These are phyloP conservation scores for Aphelidium insulamus DNA, from an alignment of 371 early-diverging fungal genomes.

Conservation along the genomic window DNA sequence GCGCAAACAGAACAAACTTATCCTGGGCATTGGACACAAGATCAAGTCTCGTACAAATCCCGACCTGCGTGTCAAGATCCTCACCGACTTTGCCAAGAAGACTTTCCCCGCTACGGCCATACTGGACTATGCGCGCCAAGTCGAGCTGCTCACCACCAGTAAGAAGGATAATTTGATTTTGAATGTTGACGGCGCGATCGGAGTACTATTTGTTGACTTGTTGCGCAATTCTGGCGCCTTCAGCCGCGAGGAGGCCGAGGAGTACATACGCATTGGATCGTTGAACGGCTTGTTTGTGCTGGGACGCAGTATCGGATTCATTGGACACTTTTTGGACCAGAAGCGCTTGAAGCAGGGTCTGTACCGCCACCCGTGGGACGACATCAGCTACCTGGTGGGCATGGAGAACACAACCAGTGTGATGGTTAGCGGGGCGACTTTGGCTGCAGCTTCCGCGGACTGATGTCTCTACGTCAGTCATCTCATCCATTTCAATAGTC, in stretches of 20 bases:
- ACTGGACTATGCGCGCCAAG: slow-evolving; percentile 77
- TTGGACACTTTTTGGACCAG: slow-evolving; percentile 91
- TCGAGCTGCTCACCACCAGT: slow-evolving; percentile 82
- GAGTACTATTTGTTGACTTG: slow-evolving; percentile 84
- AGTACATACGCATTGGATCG: slow-evolving; percentile 86
- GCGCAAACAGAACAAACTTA: slow-evolving; percentile 77
- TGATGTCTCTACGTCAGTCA: too few relatives aligned
- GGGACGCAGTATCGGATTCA: slow-evolving; percentile 86
- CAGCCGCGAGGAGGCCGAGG: slow-evolving; percentile 81
- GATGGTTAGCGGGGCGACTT: too few relatives aligned
- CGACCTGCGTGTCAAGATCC: slow-evolving; percentile 81
- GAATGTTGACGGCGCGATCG: slow-evolving; percentile 93
- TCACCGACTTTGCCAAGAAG: slow-evolving; percentile 73
- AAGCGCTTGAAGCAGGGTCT: slow-evolving; percentile 90
- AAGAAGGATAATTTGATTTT: slow-evolving; percentile 96
- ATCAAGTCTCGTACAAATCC: slow-evolving; percentile 96
- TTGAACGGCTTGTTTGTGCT: slow-evolving; percentile 91
- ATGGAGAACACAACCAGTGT: slow-evolving; percentile 1
- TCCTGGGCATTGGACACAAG: slow-evolving; percentile 95
- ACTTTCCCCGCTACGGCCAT: slow-evolving; percentile 74
- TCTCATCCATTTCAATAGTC: too few relatives aligned
- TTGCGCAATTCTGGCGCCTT: slow-evolving; percentile 81
- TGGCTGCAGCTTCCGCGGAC: too few relatives aligned
- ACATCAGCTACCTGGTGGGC: slow-evolving; percentile 58
- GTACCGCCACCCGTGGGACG: slow-evolving; percentile 96